These are phyloP conservation scores for Cryptococcus sp. DNA, from an alignment of 1,284 basidiomycete genomes.

Conservation along the genomic window DNA sequence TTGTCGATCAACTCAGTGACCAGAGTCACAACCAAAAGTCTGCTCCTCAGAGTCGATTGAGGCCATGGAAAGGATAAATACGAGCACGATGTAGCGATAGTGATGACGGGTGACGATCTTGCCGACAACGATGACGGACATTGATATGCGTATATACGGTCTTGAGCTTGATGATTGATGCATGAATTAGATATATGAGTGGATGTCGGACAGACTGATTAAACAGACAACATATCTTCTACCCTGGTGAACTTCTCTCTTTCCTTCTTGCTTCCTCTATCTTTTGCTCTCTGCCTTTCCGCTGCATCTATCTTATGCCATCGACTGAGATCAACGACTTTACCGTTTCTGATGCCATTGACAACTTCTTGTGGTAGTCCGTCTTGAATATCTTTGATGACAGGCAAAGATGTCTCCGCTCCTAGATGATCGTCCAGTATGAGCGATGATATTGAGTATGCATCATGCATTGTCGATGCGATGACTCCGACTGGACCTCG, in stretches of 20 bases:
- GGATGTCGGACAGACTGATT: not conserved
- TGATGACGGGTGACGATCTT: not conserved
- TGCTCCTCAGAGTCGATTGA: not conserved
- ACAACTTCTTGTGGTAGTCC: conserved; percentile 28
- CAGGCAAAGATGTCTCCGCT: not conserved
- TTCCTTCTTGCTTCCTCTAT: conserved; percentile 29
- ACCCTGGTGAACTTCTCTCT: conserved; percentile 53
- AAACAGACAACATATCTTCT: conserved; percentile 53
- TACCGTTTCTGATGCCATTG: conserved; percentile 16
- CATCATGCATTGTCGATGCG: conserved; percentile 89
- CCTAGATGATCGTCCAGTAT: conserved; percentile 35
- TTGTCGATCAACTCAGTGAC: conserved; percentile 9
- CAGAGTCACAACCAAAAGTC: not conserved
- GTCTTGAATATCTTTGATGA: conserved; percentile 4
- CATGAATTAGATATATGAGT: not conserved
- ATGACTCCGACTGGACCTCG: conserved; percentile 88
- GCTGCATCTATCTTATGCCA: conserved; percentile 43
- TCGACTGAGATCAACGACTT: conserved; percentile 32
- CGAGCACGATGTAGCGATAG: not conserved
- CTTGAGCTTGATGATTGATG: not conserved
- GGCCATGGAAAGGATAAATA: not conserved
- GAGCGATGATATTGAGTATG: conserved; percentile 55
- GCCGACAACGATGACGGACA: not conserved
- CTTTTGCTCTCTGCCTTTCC: conserved; percentile 18
- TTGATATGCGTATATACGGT: not conserved